These are phyloP conservation scores for Pythium monospermum DNA, from an alignment of 352 stramenopile species.

Conservation along the genomic window DNA sequence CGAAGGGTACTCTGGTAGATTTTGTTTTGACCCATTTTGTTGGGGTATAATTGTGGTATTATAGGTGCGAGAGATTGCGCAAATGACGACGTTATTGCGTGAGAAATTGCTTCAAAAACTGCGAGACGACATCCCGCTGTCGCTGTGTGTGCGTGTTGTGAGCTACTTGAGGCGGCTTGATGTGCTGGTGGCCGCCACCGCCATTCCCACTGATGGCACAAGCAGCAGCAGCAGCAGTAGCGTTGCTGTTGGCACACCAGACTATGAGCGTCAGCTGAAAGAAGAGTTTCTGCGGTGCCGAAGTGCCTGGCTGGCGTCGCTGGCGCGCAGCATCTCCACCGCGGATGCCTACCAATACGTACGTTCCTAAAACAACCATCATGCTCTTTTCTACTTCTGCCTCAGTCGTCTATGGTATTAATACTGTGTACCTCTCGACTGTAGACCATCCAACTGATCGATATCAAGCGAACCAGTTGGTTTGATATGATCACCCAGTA, in stretches of 20 bases:
- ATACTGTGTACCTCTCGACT: no score
- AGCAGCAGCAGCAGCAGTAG: slow-evolving; percentile 1
- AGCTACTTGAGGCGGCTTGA: slow-evolving; percentile 76
- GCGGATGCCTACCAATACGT: slow-evolving; percentile 84
- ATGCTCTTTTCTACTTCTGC: no score
- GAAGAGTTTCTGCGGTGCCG: slow-evolving; percentile 79
- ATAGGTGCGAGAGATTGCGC: slow-evolving; percentile 52
- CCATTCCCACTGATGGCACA: neutral
- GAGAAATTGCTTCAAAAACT: slow-evolving; percentile 81
- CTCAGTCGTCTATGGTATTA: no score
- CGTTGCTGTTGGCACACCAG: slow-evolving; percentile 27
- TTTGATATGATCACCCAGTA: slow-evolving; percentile 91
- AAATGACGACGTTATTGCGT: slow-evolving; percentile 59
- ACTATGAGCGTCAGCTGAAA: slow-evolving; percentile 80
- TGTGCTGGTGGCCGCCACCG: slow-evolving; percentile 20
- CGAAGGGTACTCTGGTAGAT: neutral
- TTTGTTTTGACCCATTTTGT: neutral
- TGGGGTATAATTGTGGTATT: neutral
- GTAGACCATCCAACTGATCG: slow-evolving; percentile 82
- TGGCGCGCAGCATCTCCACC: slow-evolving; percentile 46
- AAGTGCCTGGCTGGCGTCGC: slow-evolving; percentile 68
- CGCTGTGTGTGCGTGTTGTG: slow-evolving; percentile 78
- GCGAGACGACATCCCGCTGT: slow-evolving; percentile 72
- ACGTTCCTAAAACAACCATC: no score
- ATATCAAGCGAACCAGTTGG: slow-evolving; percentile 86